Evolutionary conservation across 495 filamentous ascomycete species (phyloP), one percentile per base, ranked within the genome.

Genomic region (Talaromyces trachyspermus): DNA sequence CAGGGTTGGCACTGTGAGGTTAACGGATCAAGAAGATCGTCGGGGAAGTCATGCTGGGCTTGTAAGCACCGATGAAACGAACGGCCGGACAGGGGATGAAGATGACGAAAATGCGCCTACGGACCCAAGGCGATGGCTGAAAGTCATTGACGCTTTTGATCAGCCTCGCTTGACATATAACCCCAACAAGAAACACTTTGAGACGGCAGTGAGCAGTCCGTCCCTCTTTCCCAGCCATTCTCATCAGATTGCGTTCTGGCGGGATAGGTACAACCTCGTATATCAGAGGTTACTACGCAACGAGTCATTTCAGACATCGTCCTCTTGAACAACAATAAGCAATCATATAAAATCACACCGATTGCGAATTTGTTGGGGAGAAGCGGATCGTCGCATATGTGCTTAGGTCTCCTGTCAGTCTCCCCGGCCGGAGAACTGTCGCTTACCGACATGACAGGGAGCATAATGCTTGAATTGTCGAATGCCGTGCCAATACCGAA

Each of bases 301-400:
- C 59, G 91, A 96, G 58, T 79, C 87, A 7, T 98, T 97, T 55
- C 91, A 96, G 57, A 78, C 81, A 11, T 77, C 80, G 14, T 65
- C 68, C 79, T 78, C n/a, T 72, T 71, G 35, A 65, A 77, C 19
- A 42, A 68, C 58, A 18, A 44, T 52, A 75, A 78, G 48, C 77
- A 88, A 54, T 79, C 80, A 11, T 89, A 94, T 67, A 95, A 88
- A 57, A 77, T 98, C 33, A 97, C 92, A 0, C 87, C 89, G 5
- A 88, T 98, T 47, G 81, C 91, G 22, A 96, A 97, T 65, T 73
- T 98, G 14, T 81, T 98, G 4, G 92, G 92, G 38, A 85, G 94
- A 43, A 88, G 80, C 55, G 88, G 88, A 17, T 85, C 76, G 35
- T 83, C 78, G 32, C 90, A 97, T 71, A 78, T 98, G 55, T 77